Conservation (phyloP, 2,329 filamentous ascomycete genomes). For the Colletotrichum australisinense region DNA sequence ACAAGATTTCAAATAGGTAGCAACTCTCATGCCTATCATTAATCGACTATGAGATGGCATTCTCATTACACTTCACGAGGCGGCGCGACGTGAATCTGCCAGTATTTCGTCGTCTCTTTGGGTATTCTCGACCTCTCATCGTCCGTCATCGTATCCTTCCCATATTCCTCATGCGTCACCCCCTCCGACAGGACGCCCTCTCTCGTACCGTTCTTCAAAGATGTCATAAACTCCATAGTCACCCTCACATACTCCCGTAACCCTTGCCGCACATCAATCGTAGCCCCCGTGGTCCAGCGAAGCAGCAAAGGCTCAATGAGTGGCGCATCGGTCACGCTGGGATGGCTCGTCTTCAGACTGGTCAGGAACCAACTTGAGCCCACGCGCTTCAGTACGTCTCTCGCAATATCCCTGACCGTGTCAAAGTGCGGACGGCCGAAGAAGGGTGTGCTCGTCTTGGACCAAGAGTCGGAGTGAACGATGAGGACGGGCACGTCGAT, state of each 20-base stretch:
- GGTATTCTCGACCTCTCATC: slow-evolving; percentile 46
- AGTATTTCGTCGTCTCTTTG: slow-evolving; percentile 48
- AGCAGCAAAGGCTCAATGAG: slow-evolving; percentile 71
- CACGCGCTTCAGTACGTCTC: slow-evolving; percentile 52
- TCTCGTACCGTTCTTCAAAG: slow-evolving; percentile 53
- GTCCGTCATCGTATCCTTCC: slow-evolving; percentile 51
- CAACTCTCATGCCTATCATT: no score
- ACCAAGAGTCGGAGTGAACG: slow-evolving; percentile 75
- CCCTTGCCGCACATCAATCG: slow-evolving; percentile 66
- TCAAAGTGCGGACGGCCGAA: slow-evolving; percentile 74
- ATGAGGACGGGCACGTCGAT: slow-evolving; percentile 69
- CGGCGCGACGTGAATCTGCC: slow-evolving; percentile 54
- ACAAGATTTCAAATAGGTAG: neutral
- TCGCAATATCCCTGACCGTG: slow-evolving; percentile 64
- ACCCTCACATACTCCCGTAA: slow-evolving; percentile 70
- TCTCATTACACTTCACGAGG: neutral
- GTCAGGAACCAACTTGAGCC: slow-evolving; percentile 66
- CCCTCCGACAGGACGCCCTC: slow-evolving; percentile 61
- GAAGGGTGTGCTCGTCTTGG: slow-evolving; percentile 65
- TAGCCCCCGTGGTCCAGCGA: slow-evolving; percentile 70
- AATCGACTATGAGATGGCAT: neutral
- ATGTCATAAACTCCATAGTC: slow-evolving; percentile 67
- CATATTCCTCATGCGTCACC: slow-evolving; percentile 55
- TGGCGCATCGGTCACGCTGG: slow-evolving; percentile 74
- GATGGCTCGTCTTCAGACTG: slow-evolving; percentile 67